These are phyloP conservation scores for Apocynum venetum DNA, from an alignment of 257 asterid species.

Conservation along the genomic window DNA sequence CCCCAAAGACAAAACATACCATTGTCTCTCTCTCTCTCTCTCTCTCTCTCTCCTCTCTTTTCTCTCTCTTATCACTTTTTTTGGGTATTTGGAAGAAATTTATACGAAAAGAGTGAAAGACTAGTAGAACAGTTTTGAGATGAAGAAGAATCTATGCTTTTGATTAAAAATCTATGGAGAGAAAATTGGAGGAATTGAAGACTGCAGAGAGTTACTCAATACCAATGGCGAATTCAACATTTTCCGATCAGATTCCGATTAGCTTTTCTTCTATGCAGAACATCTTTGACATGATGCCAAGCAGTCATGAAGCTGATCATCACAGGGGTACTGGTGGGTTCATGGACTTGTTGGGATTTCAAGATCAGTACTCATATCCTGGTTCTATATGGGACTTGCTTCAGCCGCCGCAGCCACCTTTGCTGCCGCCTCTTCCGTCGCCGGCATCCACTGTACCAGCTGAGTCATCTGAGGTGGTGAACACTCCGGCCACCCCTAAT, in stretches of 20 bases:
- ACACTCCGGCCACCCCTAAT: constrained; percentile 36
- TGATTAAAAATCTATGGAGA: constrained; percentile 27
- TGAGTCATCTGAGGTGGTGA: constrained; percentile 27
- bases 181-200: constrained; percentile 9
- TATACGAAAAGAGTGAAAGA: background rate
- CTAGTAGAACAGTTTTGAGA: constrained; percentile 5
- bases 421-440: background rate
- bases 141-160: constrained; percentile 20
- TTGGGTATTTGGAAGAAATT: background rate
- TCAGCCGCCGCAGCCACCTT: background rate
- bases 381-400: constrained; percentile 21
- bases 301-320: too few species aligned
- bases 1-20: constrained; percentile 16
- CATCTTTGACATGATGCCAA: constrained; percentile 18
- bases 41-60: constrained; percentile 6
- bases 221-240: constrained; percentile 16
- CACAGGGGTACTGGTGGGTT: constrained; percentile 5
- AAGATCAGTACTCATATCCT: constrained; percentile 13
- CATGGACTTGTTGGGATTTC: constrained; percentile 23
- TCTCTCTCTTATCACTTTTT: constrained; percentile 8
- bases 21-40: constrained; percentile 4
- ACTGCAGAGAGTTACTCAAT: background rate
- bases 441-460: constrained; percentile 7
- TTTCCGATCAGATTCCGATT: constrained; percentile 38
- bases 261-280: constrained; percentile 10